Conservation (phyloP, 768 basidiomycete species). For the Paxillus ammoniavirescens region DNA sequence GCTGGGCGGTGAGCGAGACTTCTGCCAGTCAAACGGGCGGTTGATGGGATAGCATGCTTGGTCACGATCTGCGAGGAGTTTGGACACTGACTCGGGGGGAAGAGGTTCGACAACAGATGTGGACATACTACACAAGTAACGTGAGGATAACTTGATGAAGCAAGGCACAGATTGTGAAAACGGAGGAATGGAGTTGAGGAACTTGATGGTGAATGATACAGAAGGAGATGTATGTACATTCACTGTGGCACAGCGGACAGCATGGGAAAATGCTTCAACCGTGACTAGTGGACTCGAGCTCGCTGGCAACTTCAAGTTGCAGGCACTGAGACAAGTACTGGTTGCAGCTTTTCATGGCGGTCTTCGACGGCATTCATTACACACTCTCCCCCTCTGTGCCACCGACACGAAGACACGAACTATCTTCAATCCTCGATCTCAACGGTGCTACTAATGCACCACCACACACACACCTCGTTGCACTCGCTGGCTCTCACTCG, state of each 20-base stretch:
- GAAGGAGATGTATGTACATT: too few species aligned
- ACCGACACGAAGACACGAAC: slow-evolving; percentile 38
- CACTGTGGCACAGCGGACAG: too few species aligned
- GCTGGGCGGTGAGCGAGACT: not conserved
- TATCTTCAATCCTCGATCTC: slow-evolving; percentile 45
- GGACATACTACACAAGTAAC: too few species aligned
- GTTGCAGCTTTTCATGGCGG: slow-evolving; percentile 14
- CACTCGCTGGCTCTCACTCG: slow-evolving; percentile 51
- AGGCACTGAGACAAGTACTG: too few species aligned
- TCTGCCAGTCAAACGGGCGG: slow-evolving; percentile 1
- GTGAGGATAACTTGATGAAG: too few species aligned
- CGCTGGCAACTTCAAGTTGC: not conserved
- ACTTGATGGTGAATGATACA: too few species aligned
- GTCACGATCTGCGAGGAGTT: slow-evolving; percentile 1
- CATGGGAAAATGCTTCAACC: too few species aligned
- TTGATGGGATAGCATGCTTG: not conserved
- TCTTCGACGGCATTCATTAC: slow-evolving; percentile 46
- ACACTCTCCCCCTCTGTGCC: slow-evolving; percentile 50
- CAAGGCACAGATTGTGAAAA: too few species aligned
- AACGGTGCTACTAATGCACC: slow-evolving; percentile 52
- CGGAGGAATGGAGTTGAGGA: too few species aligned
- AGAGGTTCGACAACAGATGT: not conserved
- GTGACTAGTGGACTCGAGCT: too few species aligned
- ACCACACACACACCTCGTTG: slow-evolving; percentile 52
- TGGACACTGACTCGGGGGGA: slow-evolving; percentile 1